phyloP scores from a whole-genome alignment of 495 filamentous ascomycete genomes.

The Daldinia vernicosa region DNA sequence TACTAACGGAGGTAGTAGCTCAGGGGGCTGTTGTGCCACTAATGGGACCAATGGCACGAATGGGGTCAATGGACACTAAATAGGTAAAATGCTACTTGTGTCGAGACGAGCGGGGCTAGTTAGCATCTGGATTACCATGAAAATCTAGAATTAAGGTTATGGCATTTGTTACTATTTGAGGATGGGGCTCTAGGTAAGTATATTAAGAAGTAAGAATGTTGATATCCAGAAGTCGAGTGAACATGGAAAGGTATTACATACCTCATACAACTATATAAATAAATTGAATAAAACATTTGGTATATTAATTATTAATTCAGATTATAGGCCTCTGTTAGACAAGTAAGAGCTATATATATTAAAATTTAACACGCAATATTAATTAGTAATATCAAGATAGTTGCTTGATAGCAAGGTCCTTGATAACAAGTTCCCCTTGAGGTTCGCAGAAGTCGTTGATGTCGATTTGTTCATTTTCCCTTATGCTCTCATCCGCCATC shows the following conservation, averaged over 20 bases:
- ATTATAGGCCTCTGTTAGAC: too few relatives aligned
- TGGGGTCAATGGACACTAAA: slow-evolving; percentile 38
- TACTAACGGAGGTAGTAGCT: slow-evolving; percentile 27
- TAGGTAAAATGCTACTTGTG: background rate
- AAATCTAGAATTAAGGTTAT: background rate
- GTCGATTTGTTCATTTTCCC: background rate
- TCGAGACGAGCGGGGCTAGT: background rate
- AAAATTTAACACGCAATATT: too few relatives aligned
- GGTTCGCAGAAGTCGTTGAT: background rate
- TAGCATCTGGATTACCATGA: too few relatives aligned
- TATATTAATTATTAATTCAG: too few relatives aligned
- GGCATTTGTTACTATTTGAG: background rate
- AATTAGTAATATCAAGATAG: too few relatives aligned
- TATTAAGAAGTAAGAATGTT: background rate
- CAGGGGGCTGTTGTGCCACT: slow-evolving; percentile 44
- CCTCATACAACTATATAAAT: too few relatives aligned
- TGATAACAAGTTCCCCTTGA: too few relatives aligned
- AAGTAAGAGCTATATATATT: too few relatives aligned
- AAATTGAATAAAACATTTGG: too few relatives aligned
- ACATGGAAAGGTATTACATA: too few relatives aligned
- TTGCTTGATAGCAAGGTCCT: too few relatives aligned
- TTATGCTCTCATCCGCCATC: background rate
- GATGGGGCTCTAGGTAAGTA: background rate
- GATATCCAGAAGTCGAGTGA: background rate
- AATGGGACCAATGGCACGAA: slow-evolving; percentile 27